These are phyloP conservation scores for Uronychia binucleata DNA, from an alignment of 73 alveolate genomes.

Conservation along the genomic window DNA sequence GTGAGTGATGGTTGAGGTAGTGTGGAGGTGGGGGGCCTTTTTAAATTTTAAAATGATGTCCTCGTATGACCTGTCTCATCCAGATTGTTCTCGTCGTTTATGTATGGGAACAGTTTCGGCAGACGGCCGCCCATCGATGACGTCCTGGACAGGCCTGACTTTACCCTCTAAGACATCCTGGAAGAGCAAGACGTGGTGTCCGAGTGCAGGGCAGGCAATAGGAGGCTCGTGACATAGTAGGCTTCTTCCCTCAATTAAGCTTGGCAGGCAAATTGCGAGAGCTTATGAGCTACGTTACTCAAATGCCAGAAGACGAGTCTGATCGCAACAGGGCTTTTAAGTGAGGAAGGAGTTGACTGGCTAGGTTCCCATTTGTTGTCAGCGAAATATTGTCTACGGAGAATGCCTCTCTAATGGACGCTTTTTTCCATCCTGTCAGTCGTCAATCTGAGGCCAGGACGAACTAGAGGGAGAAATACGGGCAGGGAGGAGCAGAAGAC, in stretches of 20 bases:
- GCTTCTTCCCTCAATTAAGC: neutral
- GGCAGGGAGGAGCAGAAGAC: neutral
- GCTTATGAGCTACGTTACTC: neutral
- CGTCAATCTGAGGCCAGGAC: neutral
- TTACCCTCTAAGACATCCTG: neutral
- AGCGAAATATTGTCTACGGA: neutral
- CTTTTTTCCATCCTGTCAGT: neutral
- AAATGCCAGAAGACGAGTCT: neutral
- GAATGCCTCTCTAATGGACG: neutral
- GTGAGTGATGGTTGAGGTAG: too few species aligned
- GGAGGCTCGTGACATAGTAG: neutral
- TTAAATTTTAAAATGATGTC: too few species aligned
- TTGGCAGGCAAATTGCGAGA: neutral
- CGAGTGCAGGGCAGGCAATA: neutral
- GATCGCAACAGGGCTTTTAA: neutral
- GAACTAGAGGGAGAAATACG: too few species aligned
- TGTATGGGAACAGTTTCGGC: too few species aligned
- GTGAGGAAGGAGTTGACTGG: neutral
- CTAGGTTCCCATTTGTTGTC: neutral
- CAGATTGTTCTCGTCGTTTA: too few species aligned
- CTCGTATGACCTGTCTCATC: too few species aligned
- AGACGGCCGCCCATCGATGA: neutral
- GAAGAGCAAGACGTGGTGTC: neutral
- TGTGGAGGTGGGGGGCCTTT: too few species aligned
- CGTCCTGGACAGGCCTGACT: neutral